These are phyloP conservation scores for Quercus variabilis DNA, from an alignment of 306 rosid species.

Conservation along the genomic window DNA sequence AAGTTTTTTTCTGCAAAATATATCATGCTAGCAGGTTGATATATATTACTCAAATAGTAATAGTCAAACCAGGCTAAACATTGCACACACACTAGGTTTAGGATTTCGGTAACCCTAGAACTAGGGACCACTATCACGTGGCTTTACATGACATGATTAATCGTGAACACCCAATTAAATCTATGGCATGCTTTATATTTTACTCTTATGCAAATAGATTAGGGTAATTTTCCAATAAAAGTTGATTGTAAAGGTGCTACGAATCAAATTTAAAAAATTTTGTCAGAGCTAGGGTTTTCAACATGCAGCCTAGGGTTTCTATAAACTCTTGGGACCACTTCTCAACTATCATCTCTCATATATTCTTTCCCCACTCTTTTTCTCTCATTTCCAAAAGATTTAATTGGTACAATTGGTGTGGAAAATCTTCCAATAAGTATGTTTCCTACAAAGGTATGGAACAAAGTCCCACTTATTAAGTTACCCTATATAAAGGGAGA, in stretches of 20 bases:
- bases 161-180: conserved; percentile 56
- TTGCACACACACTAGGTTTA: conserved; percentile 41
- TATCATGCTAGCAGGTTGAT: not conserved
- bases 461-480: not conserved
- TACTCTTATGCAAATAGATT: conserved; percentile 22
- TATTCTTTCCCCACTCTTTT: not conserved
- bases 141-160: conserved; percentile 45
- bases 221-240: conserved; percentile 28
- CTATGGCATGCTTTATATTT: conserved; percentile 56
- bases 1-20: not conserved
- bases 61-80: conserved; percentile 11
- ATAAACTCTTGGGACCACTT: conserved; percentile 62
- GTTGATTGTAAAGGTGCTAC: conserved; percentile 18
- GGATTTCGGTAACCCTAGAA: conserved; percentile 54
- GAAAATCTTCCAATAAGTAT: not conserved
- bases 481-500: not conserved
- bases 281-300: conserved; percentile 49
- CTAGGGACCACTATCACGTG: conserved; percentile 60
- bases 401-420: not conserved
- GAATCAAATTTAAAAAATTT: conserved; percentile 16
- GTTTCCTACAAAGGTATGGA: not conserved
- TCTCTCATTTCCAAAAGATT: conserved; percentile 9
- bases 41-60: not conserved
- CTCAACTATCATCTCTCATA: conserved; percentile 42
- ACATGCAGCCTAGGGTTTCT: conserved; percentile 18